Base-by-base conservation (phyloP, 768 basidiomycete genomes). In the Pisolithus sp. region DNA sequence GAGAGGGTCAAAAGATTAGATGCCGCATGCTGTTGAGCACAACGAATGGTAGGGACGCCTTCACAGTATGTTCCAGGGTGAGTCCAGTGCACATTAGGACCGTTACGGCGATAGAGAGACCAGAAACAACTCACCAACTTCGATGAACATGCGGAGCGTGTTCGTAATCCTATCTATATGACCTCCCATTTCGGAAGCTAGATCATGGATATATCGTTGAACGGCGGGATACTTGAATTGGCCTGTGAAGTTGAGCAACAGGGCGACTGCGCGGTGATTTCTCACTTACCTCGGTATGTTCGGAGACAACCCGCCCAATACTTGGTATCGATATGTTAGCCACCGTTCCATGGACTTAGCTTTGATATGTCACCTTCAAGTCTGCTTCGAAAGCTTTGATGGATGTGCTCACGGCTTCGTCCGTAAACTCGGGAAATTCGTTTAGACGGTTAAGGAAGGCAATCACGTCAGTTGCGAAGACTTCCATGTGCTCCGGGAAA, bases 11-110 rank as follows among this genome's bases (percentile, higher is more conserved):
- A 75, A 17, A 89, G 71, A 57, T 86, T 87, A 39, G 76, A 72
- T 3, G 83, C 81, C 31, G 77, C 83, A 57, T 87, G 85, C 56
- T 83, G 82, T 65, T 89, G 86, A 1, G 82, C 83, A 57, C 86
- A 85, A 46, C 83, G 78, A 59, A 89, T 87, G 2, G 83, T 83
- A 13, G 85, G 85, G 9, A 89, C 83, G 62, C 85, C 84, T 85
- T 45, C n/a, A 39, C 21, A 13, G 24, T 20, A 38, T 1, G 13
- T 20, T 23, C 5, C 8, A 18, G 43, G 37, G 18, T 5, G 23
- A 17, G 17, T 15, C 43, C 48, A 47, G 7, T 15, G 17, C 7
- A 48, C 30, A 31, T 20, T 15, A 36, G 31, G 24, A 6, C 24
- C 18, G n/a, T 9, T 30, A n/a, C 17, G 21, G 36, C 9, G 17